Evolutionary conservation across 2,329 filamentous ascomycete species (phyloP).

Genomic region (Mycogone perniciosa): DNA sequence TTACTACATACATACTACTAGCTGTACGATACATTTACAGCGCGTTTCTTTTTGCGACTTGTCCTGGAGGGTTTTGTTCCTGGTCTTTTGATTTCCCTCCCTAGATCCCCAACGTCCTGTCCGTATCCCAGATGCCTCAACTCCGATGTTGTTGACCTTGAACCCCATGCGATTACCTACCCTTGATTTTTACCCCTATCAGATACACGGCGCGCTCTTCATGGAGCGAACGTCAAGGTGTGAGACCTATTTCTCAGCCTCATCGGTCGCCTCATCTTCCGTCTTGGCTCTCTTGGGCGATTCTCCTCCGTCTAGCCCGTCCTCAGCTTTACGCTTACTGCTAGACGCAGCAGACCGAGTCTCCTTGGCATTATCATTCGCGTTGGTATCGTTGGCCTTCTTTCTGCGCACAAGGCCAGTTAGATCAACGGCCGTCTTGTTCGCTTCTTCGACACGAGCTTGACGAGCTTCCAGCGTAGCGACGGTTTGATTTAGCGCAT

Average conservation of each 20-base stretch:
- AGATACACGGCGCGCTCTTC: too few relatives aligned
- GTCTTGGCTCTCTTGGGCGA: conserved; percentile 32
- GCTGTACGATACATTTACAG: too few relatives aligned
- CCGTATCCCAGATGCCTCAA: too few relatives aligned
- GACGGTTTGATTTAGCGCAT: conserved; percentile 55
- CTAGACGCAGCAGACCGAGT: conserved; percentile 29
- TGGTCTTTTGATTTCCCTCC: too few relatives aligned
- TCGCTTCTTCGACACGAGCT: conserved; percentile 64
- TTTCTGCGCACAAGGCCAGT: conserved; percentile 70
- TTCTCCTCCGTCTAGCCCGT: conserved; percentile 21
- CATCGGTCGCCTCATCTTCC: conserved; percentile 18
- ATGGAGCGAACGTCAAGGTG: too few relatives aligned
- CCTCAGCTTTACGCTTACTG: conserved; percentile 31
- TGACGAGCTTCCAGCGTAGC: conserved; percentile 55
- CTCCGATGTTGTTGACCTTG: too few relatives aligned
- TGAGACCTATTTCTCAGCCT: conserved; percentile 2
- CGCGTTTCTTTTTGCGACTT: too few relatives aligned
- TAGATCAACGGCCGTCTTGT: conserved; percentile 67
- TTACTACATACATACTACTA: too few relatives aligned
- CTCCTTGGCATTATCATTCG: neutral
- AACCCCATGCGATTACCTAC: too few relatives aligned
- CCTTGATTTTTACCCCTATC: too few relatives aligned
- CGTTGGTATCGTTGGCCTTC: conserved; percentile 37
- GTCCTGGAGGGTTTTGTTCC: too few relatives aligned
- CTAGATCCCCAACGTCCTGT: too few relatives aligned